Evolutionary conservation across 169 alveolate species (phyloP), one percentile per base, ranked within the genome.

Genomic region (Babesia gibsoni): DNA sequence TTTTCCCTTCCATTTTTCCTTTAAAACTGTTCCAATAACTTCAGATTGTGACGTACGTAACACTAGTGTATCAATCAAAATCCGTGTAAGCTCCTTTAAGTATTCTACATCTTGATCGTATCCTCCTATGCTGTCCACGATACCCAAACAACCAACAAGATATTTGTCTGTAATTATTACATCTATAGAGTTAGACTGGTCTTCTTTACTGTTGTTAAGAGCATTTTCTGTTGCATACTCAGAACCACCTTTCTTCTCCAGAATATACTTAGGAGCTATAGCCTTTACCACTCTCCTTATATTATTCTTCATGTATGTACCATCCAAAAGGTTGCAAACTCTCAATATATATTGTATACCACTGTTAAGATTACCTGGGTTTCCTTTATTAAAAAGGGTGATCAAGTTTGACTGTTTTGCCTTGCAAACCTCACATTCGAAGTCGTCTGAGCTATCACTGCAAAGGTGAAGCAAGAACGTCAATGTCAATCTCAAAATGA

Each of bases 361-460:
- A 4, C 27, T 6, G 23, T 20, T 5, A 1, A 49, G 56, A 36
- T 61, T 46, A 12, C 37, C 4, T 4, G 9, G 4, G 10, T 48
- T 37, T 10, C 25, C 72, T 3, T 14, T 35, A 45, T n/a, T n/a
- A 20, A 61, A 61, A 14, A 22, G 50, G 61, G 32, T 6, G 12
- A 61, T 50, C 42, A 61, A 5, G 45, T 61, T 61, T 2, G 46
- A 16, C 10, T 27, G 59, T 39, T 58, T 6, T 12, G 12, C 35
- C 6, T 23, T 22, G 58, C 72, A 61, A 0, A n/a, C 42, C n/a
- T 42, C 72, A 36, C 72, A 61, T 27, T 61, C 36, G n/a, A 61
- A 23, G 41, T 43, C 48, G 35, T 61, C 46, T 23, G 3, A 30
- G 5, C 37, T 6, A 7, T 42, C 59, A 27, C 7, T 43, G 20